Evolutionary conservation across 768 basidiomycete genomes (phyloP).

Genomic region (Coprinopsis strossmayeri): DNA sequence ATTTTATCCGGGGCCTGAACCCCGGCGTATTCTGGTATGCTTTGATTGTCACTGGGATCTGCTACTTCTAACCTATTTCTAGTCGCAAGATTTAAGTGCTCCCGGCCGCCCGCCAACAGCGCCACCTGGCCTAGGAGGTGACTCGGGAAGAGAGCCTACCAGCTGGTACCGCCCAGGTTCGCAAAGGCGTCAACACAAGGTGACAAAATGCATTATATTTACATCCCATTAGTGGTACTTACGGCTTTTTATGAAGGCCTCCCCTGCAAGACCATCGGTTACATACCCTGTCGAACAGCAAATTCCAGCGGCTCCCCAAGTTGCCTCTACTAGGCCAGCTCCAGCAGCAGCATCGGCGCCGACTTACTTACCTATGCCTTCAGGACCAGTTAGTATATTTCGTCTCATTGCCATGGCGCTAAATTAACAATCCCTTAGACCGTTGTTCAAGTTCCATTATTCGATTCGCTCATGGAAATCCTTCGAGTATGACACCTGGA

Average conservation of each 20-base stretch:
- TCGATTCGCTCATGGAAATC: constrained; percentile 65
- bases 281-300: too few species aligned
- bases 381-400: constrained; percentile 42
- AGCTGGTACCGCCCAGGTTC: constrained; percentile 27
- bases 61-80: not conserved
- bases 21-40: too few species aligned
- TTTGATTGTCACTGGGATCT: too few species aligned
- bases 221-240: too few species aligned
- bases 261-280: too few species aligned
- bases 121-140: constrained; percentile 19
- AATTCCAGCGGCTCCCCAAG: too few species aligned
- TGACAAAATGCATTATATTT: not conserved
- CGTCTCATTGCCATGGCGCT: not conserved
- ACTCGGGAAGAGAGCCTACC: not conserved
- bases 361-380: constrained; percentile 28
- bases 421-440: constrained; percentile 33
- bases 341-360: constrained; percentile 47
- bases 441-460: constrained; percentile 53
- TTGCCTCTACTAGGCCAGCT: constrained; percentile 14
- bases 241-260: too few species aligned
- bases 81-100: not conserved
- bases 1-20: too few species aligned
- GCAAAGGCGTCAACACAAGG: constrained; percentile 1
- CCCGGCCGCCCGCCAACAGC: constrained; percentile 20
- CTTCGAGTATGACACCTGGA: constrained; percentile 42